A percentile compares a stretch with the other conserved stretches of the same genome.
These are phyloP conservation scores for Talaromyces nanjingensis DNA, from an alignment of 495 filamentous ascomycete genomes.

Conservation along the genomic window DNA sequence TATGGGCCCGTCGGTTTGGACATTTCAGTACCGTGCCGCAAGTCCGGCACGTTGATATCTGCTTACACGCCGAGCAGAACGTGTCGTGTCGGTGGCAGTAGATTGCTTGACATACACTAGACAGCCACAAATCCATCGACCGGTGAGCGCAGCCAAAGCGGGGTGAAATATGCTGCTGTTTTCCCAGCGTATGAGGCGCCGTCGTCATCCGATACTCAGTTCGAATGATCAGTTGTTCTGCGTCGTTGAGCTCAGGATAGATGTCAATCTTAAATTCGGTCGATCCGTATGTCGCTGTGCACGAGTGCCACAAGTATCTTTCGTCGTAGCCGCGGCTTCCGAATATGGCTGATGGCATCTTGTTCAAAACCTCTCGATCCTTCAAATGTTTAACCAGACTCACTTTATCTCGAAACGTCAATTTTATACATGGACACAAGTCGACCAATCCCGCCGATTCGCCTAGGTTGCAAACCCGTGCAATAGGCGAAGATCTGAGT, in stretches of 20 bases:
- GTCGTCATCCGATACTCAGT: slow-evolving; percentile 38
- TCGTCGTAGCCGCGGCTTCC: slow-evolving; percentile 22
- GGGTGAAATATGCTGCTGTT: slow-evolving; percentile 36
- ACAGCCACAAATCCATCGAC: slow-evolving; percentile 40
- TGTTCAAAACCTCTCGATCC: slow-evolving; percentile 23
- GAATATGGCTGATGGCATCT: slow-evolving; percentile 24
- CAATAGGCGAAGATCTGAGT: slow-evolving; percentile 29
- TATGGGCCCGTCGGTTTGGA: slow-evolving; percentile 29
- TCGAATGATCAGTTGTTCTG: slow-evolving; percentile 27
- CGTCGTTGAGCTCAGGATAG: slow-evolving; percentile 30
- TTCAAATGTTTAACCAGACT: slow-evolving; percentile 31
- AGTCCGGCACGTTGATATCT: slow-evolving; percentile 33
- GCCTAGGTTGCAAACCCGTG: slow-evolving; percentile 34
- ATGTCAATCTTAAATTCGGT: slow-evolving; percentile 32
- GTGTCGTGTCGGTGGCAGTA: slow-evolving; percentile 34
- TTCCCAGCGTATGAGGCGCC: slow-evolving; percentile 31
- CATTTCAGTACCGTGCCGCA: slow-evolving; percentile 34
- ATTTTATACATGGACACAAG: slow-evolving; percentile 40
- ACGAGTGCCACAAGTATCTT: slow-evolving; percentile 39
- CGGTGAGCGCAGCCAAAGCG: slow-evolving; percentile 42
- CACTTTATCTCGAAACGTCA: slow-evolving; percentile 37
- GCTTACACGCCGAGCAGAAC: slow-evolving; percentile 31
- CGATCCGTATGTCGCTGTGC: slow-evolving; percentile 34
- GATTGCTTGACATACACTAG: slow-evolving; percentile 35
- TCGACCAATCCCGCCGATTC: slow-evolving; percentile 36